These are phyloP conservation scores for Zostera marina DNA, from an alignment of 116 monocot species.

Conservation along the genomic window DNA sequence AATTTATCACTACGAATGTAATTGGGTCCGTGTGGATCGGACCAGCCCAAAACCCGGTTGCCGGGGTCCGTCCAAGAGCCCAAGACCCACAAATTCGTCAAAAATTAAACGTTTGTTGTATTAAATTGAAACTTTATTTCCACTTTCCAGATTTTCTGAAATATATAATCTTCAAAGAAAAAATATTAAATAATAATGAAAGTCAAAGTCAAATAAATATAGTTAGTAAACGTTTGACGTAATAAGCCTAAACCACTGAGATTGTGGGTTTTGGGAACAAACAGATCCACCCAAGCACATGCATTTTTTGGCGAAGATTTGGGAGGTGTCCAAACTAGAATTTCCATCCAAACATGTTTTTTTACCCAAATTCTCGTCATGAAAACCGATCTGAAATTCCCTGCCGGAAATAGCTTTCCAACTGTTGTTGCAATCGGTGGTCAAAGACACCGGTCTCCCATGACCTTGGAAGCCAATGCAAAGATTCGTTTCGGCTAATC, in stretches of 20 bases:
- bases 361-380: background rate
- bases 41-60: no score
- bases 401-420: background rate
- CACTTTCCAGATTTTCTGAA: no score
- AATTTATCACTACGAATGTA: no score
- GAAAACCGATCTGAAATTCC: constrained; percentile 8
- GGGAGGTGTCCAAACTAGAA: background rate
- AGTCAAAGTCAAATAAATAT: background rate
- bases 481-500: background rate
- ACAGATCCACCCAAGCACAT: constrained; percentile 1
- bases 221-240: background rate
- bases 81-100: no score
- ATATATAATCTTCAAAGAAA: no score
- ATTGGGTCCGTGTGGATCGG: no score
- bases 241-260: constrained; percentile 14
- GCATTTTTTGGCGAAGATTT: constrained; percentile 3
- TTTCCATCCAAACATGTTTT: constrained; percentile 4
- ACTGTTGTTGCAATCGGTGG: constrained; percentile 8
- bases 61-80: no score
- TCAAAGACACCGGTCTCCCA: background rate
- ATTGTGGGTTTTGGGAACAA: constrained; percentile 13
- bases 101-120: no score
- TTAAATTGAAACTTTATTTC: no score
- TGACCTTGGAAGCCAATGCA: constrained; percentile 4
- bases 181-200: no score